Evolutionary conservation across 192 early-diverging fungal species (phyloP).

Genomic region (Dispira simplex): DNA sequence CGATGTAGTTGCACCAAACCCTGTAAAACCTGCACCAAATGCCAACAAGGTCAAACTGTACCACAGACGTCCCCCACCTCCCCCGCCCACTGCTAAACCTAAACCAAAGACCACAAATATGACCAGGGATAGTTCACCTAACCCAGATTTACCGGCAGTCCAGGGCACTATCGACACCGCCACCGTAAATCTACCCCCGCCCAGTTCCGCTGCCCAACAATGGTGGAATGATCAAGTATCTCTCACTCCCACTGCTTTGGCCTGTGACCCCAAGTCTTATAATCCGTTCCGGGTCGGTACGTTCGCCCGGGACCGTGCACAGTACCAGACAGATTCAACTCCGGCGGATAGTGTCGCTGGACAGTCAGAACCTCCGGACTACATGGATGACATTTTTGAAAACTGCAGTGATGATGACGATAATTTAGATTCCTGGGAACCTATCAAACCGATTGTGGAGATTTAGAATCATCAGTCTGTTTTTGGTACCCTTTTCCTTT

Average conservation of each 20-base stretch:
- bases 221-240: constrained; percentile 1
- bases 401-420: not conserved
- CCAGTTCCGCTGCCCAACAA: not conserved
- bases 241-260: not conserved
- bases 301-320: not conserved
- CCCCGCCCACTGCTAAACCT: not conserved
- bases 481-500: too few relatives aligned
- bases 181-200: not conserved
- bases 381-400: constrained; percentile 4
- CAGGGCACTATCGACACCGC: not conserved
- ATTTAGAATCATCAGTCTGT: not conserved
- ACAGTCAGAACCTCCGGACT: not conserved
- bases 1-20: not conserved
- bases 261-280: not conserved
- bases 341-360: not conserved
- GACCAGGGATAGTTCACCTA: not conserved
- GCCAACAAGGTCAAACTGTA: not conserved
- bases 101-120: not conserved
- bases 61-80: constrained; percentile 3
- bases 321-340: not conserved
- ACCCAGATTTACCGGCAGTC: not conserved
- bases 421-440: constrained; percentile 4
- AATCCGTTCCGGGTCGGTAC: constrained; percentile 1
- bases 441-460: not conserved
- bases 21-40: not conserved